These are phyloP conservation scores for Rhodamnia argentea DNA, from an alignment of 345 rosid genomes.

Conservation along the genomic window DNA sequence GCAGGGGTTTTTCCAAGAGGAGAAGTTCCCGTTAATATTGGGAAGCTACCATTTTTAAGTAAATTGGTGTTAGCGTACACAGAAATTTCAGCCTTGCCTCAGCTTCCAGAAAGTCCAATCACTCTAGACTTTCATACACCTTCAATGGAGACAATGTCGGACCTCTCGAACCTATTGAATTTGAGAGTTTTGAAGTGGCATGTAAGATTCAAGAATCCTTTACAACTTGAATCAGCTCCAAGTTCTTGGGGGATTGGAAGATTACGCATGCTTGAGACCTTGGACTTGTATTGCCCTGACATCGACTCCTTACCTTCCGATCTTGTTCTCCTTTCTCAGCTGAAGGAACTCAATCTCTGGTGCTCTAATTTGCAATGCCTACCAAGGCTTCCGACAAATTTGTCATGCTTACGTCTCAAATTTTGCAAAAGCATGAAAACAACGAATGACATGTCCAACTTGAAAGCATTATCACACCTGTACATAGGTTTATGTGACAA, in stretches of 20 bases:
- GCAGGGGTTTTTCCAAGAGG: background rate
- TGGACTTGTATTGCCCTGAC: background rate
- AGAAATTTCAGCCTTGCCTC: background rate
- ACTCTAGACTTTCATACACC: too few species aligned
- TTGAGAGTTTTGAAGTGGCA: background rate
- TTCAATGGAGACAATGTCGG: background rate
- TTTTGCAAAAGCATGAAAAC: background rate
- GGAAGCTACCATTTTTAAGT: background rate
- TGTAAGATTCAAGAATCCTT: background rate
- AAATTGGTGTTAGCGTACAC: fast-evolving
- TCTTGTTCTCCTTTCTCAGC: background rate
- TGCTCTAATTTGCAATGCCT: background rate
- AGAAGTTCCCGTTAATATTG: background rate
- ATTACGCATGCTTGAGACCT: background rate
- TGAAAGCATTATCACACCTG: background rate
- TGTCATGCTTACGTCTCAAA: background rate
- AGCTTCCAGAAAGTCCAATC: background rate
- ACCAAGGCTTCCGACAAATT: background rate
- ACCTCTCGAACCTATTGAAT: background rate
- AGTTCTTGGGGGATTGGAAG: background rate
- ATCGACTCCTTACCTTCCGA: background rate
- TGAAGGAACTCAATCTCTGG: background rate
- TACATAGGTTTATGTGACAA: background rate
- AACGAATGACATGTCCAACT: background rate
- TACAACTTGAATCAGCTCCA: background rate